phyloP scores from a whole-genome alignment of 2,329 filamentous ascomycete species.

The Septoria linicola region DNA sequence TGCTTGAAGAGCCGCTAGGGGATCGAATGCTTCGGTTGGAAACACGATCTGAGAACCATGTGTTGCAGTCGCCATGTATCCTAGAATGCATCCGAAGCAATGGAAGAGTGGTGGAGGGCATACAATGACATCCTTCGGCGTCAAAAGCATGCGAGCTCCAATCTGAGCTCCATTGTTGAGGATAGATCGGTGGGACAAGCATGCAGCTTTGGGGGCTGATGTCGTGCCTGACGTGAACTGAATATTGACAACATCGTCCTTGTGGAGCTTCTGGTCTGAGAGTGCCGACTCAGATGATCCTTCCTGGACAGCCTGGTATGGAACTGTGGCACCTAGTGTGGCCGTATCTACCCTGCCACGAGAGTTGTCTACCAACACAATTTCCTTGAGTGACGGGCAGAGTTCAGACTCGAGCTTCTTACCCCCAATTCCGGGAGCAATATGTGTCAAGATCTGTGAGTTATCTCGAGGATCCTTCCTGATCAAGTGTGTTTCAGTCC shows the following conservation, averaged over 20 bases:
- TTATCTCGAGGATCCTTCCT: conserved; percentile 62
- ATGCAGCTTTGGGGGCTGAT: conserved; percentile 80
- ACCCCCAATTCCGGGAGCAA: conserved; percentile 30
- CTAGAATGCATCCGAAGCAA: conserved; percentile 88
- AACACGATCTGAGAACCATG: conserved; percentile 80
- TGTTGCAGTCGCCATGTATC: conserved; percentile 94
- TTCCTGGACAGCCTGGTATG: conserved; percentile 48
- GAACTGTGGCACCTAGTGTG: conserved; percentile 45
- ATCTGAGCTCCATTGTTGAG: conserved; percentile 90
- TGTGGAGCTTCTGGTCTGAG: conserved; percentile 50
- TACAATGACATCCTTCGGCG: conserved; percentile 65
- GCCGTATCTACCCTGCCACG: conserved; percentile 51
- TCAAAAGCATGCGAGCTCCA: conserved; percentile 79
- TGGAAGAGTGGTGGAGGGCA: conserved; percentile 60
- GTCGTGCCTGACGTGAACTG: conserved; percentile 98
- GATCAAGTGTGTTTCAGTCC: conserved; percentile 82
- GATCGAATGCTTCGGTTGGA: conserved; percentile 82
- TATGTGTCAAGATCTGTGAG: conserved; percentile 54
- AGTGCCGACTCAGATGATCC: conserved; percentile 37
- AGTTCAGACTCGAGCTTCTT: conserved; percentile 52
- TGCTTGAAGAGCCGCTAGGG: conserved; percentile 64
- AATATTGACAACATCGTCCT: conserved; percentile 81
- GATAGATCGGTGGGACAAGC: conserved; percentile 79
- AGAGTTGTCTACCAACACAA: conserved; percentile 81
- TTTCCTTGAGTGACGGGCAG: conserved; percentile 67